Evolutionary conservation across 148 eudicot species (phyloP).

Genomic region (Nyssa sinensis): DNA sequence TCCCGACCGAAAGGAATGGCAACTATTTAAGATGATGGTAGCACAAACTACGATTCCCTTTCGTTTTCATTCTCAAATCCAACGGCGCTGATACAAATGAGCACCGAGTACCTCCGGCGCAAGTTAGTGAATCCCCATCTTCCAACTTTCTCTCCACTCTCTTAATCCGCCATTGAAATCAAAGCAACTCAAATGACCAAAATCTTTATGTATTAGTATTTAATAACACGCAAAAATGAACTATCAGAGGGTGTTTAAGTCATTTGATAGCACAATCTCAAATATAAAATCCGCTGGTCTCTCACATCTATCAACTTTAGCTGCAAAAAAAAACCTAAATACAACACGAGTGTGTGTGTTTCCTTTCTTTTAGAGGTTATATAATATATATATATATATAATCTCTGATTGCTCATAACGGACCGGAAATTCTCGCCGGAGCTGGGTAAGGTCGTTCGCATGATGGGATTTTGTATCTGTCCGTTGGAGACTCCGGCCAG

Average conservation of each 20-base stretch:
- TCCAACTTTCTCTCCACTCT: too few relatives aligned
- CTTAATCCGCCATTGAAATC: background rate
- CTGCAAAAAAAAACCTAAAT: too few relatives aligned
- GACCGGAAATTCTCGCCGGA: too few relatives aligned
- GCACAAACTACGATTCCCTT: background rate
- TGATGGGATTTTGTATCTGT: constrained; percentile 82
- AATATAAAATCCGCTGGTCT: constrained; percentile 27
- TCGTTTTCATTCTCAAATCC: background rate
- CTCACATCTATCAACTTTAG: constrained; percentile 29
- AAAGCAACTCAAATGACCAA: too few relatives aligned
- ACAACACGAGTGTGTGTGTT: too few relatives aligned
- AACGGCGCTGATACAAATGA: constrained; percentile 4
- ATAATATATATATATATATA: too few relatives aligned
- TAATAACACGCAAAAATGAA: too few relatives aligned
- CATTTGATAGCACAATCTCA: background rate
- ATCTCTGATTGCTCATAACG: background rate
- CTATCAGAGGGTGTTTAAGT: constrained; percentile 16
- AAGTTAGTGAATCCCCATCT: background rate
- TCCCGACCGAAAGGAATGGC: too few relatives aligned
- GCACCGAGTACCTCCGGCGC: background rate
- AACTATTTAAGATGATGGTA: too few relatives aligned
- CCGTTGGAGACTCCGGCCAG: constrained; percentile 78
- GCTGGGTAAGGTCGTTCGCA: constrained; percentile 20
- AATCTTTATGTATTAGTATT: too few relatives aligned
- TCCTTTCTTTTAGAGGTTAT: too few relatives aligned